Base-by-base conservation (phyloP, 2,329 filamentous ascomycete species). In the Mollisiaceae sp. region DNA sequence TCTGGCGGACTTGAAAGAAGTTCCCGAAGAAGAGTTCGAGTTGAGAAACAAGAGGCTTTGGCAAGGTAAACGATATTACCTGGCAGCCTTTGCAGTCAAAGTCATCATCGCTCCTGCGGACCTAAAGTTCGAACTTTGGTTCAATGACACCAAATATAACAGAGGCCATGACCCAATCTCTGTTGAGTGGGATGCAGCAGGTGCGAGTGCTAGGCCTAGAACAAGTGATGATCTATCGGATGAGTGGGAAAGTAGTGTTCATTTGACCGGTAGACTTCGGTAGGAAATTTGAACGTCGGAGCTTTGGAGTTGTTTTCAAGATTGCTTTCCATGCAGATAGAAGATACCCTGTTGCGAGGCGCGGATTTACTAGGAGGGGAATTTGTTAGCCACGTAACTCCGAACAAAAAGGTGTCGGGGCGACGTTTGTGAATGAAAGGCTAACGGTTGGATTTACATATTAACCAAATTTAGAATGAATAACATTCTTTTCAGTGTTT, bases 41-140 rank as follows among this genome's bases (percentile, higher is more conserved):
- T 68, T 74, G 41, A 80, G 78, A 65, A 71, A 79, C 54, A 79
- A 79, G 55, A 67, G 77, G 3, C 75, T 77, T 20, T 77, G 79
- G 60, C 70, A 70, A 8, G 73, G 72, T 18, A 76, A 79, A 9
- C 73, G 75, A 59, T 82, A 76, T 62, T 82, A 78, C 52, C 67
- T 79, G 4, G 80, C 78, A 55, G 74, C 74, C 8, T 82, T 82
- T 60, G 82, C 85, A 59, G 80, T 88, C 0, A 81, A 85, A 63
- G 84, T 86, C 4, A 78, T 86, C 41, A 82, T 85, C 3, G 85
- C 83, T 0, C 81, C 83, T 0, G 82, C 86, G 0, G 86, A 89
- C 63, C 75, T 89, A 41, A 71, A 75, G 6, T 82, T 82, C 55
- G 79, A 80, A 65, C 67, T 82, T 2, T 82, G 80, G 80, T 81